Evolutionary conservation across 2,329 filamentous ascomycete genomes (phyloP).

Genomic region (Fusarium brevicatenulatum): DNA sequence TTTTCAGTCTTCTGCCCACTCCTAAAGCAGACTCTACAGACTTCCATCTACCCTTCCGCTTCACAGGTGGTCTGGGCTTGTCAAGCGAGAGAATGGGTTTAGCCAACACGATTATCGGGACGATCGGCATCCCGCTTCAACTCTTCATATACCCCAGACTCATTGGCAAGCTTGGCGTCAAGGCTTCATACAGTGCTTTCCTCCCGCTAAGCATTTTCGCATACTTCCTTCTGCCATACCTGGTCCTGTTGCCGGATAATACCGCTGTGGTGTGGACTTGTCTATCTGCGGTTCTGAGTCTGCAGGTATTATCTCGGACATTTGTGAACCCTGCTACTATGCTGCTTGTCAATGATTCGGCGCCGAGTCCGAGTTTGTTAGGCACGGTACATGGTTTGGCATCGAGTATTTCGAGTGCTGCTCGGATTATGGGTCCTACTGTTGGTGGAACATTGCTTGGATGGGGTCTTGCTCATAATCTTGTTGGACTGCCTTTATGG

Average conservation of each 20-base stretch:
- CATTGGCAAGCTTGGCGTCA: slow-evolving; percentile 20
- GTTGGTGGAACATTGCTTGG: slow-evolving; percentile 62
- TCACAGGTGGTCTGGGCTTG: slow-evolving; percentile 81
- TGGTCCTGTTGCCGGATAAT: slow-evolving; percentile 58
- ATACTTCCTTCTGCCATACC: slow-evolving; percentile 74
- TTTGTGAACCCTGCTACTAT: slow-evolving; percentile 70
- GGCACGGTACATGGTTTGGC: slow-evolving; percentile 67
- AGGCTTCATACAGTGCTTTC: slow-evolving; percentile 18
- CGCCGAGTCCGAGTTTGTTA: slow-evolving; percentile 66
- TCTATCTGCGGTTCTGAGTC: slow-evolving; percentile 61
- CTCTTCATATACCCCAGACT: slow-evolving; percentile 37
- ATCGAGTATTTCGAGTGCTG: slow-evolving; percentile 60
- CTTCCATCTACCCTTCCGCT: slow-evolving; percentile 65
- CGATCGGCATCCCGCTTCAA: slow-evolving; percentile 75
- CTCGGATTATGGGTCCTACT: slow-evolving; percentile 61
- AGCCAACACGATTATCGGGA: slow-evolving; percentile 79
- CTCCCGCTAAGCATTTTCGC: slow-evolving; percentile 65
- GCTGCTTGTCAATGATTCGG: slow-evolving; percentile 69
- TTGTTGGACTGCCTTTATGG: slow-evolving; percentile 1
- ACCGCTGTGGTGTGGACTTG: not conserved
- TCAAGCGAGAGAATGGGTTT: slow-evolving; percentile 76
- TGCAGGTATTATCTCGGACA: slow-evolving; percentile 79
- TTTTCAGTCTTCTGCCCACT: slow-evolving; percentile 80
- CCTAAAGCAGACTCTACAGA: slow-evolving; percentile 64
- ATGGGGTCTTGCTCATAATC: slow-evolving; percentile 52